Percentiles rank a stretch among this genome's conserved stretches.
These are phyloP conservation scores for Polyporus arcularius DNA, from an alignment of 768 basidiomycete species.

Conservation along the genomic window DNA sequence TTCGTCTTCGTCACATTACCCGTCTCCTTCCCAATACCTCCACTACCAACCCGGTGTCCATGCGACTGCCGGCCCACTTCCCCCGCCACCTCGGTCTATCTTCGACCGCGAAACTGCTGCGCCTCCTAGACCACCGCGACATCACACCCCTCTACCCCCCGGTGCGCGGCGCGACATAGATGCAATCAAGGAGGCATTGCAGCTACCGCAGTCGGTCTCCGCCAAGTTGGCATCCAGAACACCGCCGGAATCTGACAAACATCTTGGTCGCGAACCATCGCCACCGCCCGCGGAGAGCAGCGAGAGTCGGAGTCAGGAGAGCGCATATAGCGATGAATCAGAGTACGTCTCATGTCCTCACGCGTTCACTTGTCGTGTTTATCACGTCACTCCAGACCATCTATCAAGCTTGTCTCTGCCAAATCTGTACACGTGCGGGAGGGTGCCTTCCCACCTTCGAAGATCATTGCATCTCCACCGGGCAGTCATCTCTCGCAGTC, in stretches of 20 bases:
- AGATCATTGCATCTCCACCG: constrained; percentile 17
- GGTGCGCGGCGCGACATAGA: constrained; percentile 44
- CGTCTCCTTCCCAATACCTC: constrained; percentile 43
- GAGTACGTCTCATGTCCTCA: constrained; percentile 15
- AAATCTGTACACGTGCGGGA: constrained; percentile 47
- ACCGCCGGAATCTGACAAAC: constrained; percentile 21
- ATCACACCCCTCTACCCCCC: constrained; percentile 35
- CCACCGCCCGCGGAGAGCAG: constrained; percentile 7
- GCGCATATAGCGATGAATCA: constrained; percentile 12
- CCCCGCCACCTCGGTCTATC: constrained; percentile 63
- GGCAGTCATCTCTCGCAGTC: constrained; percentile 19
- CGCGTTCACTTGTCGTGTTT: not conserved
- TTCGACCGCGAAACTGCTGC: constrained; percentile 56
- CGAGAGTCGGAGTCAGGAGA: constrained; percentile 5
- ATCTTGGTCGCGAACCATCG: not conserved
- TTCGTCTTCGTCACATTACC: not conserved
- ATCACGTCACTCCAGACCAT: not conserved
- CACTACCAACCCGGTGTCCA: constrained; percentile 69
- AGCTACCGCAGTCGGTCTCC: constrained; percentile 53
- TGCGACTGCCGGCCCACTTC: constrained; percentile 72
- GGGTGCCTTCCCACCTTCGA: constrained; percentile 64
- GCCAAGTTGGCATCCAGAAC: constrained; percentile 36
- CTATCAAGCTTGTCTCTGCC: constrained; percentile 16
- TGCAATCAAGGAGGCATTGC: constrained; percentile 58
- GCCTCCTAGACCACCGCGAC: constrained; percentile 57